phyloP scores from a whole-genome alignment of 306 rosid species.

The Betula pendula region DNA sequence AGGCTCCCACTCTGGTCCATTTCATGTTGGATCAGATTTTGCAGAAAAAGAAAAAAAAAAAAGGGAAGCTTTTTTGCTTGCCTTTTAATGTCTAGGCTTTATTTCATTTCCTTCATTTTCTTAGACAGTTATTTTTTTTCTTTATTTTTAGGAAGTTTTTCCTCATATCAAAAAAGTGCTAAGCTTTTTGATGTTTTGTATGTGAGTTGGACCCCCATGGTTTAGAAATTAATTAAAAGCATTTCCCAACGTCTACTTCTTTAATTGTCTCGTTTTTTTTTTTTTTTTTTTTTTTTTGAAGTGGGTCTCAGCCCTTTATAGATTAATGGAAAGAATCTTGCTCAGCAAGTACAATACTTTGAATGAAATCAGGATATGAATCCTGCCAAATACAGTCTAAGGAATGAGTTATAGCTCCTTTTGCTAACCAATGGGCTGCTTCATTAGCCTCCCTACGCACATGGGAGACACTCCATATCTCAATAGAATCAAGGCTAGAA shows the following conservation, averaged over 20 bases:
- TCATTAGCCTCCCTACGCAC: too few relatives aligned
- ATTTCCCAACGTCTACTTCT: conserved; percentile 55
- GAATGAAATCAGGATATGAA: too few relatives aligned
- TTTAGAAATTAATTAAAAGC: neutral
- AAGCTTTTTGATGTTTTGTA: neutral
- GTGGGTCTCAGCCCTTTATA: too few relatives aligned
- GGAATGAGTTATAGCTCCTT: too few relatives aligned
- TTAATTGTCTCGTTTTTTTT: neutral
- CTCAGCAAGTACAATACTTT: too few relatives aligned
- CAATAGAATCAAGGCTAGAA: too few relatives aligned
- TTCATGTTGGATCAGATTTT: neutral
- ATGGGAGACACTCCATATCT: too few relatives aligned
- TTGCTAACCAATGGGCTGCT: too few relatives aligned
- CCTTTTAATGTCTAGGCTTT: neutral
- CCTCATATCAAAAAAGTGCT: conserved; percentile 4
- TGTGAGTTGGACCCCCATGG: conserved; percentile 29
- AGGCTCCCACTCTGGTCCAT: conserved; percentile 31
- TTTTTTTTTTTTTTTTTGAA: too few relatives aligned
- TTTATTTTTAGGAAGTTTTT: neutral
- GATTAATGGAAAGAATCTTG: too few relatives aligned
- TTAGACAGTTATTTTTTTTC: neutral
- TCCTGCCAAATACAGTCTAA: too few relatives aligned
- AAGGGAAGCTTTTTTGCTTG: neutral
- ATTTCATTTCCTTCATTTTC: neutral
- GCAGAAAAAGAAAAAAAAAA: too few relatives aligned